These are phyloP conservation scores for Geosmithia morbida DNA, from an alignment of 2,329 filamentous ascomycete species.

Conservation along the genomic window DNA sequence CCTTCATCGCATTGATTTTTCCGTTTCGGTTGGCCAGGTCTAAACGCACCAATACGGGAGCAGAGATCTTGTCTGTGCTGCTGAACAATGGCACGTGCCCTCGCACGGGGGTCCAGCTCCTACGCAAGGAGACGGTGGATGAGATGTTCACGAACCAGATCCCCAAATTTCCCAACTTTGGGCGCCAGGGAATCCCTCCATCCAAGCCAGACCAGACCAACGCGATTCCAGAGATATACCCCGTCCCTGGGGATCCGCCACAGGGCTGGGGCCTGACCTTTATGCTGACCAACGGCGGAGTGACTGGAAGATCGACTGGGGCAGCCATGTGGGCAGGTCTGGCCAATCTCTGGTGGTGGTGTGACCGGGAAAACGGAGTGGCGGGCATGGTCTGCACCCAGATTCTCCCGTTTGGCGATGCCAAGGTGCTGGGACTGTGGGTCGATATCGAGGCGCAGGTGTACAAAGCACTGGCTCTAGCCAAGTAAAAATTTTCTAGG, in stretches of 20 bases:
- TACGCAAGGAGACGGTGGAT: conserved; percentile 42
- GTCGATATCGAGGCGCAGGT: conserved; percentile 19
- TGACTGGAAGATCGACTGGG: conserved; percentile 33
- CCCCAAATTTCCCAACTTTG: conserved; percentile 36
- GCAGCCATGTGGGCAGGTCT: conserved; percentile 45
- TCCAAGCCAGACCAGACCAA: conserved; percentile 35
- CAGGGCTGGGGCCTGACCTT: conserved; percentile 53
- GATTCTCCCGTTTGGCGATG: conserved; percentile 33
- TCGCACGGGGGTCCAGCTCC: conserved; percentile 34
- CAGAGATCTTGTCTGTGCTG: conserved; percentile 44
- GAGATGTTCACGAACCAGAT: conserved; percentile 54
- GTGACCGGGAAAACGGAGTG: conserved; percentile 42
- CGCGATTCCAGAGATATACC: conserved; percentile 33
- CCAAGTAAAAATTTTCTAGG: neutral
- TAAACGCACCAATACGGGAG: neutral
- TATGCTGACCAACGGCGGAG: conserved; percentile 32
- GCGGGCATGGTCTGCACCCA: conserved; percentile 36
- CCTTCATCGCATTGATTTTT: neutral
- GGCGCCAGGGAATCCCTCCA: conserved; percentile 25
- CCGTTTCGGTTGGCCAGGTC: neutral
- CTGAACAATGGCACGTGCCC: conserved; percentile 51
- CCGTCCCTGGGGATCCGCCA: conserved; percentile 25
- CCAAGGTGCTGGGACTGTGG: conserved; percentile 25
- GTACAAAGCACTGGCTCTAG: conserved; percentile 13
- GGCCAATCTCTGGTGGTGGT: conserved; percentile 49